phyloP scores from a whole-genome alignment of 73 alveolate genomes.

The Paramecium bursaria region DNA sequence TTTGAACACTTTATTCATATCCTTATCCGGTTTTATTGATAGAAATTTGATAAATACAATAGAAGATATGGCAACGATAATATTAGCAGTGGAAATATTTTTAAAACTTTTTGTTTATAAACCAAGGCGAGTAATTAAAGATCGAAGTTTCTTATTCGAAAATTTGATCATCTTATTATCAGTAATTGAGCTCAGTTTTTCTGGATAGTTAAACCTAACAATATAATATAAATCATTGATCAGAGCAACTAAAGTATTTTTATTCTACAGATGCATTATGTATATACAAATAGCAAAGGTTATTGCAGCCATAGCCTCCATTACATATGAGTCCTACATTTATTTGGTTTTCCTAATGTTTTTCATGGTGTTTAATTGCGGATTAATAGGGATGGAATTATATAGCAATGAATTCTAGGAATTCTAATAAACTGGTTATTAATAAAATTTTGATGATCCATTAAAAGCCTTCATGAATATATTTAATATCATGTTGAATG shows the following conservation, averaged over 20 bases:
- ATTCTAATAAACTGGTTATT: background rate
- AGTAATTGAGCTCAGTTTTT: background rate
- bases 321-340: conserved; percentile 30
- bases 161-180: background rate
- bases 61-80: conserved; percentile 44
- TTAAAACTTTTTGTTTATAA: background rate
- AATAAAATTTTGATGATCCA: conserved; percentile 21
- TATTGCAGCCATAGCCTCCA: conserved; percentile 21
- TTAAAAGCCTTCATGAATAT: conserved; percentile 44
- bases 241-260: background rate
- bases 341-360: conserved; percentile 40
- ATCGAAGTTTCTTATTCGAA: background rate
- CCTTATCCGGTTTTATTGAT: background rate
- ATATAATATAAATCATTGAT: background rate
- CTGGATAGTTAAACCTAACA: background rate
- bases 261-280: conserved; percentile 41
- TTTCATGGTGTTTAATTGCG: background rate
- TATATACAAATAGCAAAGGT: conserved; percentile 18
- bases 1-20: background rate
- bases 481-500: conserved; percentile 53
- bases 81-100: background rate
- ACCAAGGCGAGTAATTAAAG: background rate
- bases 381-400: conserved; percentile 28
- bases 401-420: conserved; percentile 12
- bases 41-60: background rate